phyloP scores from a whole-genome alignment of 2,329 filamentous ascomycete genomes.

The Botrytis cinerea region DNA sequence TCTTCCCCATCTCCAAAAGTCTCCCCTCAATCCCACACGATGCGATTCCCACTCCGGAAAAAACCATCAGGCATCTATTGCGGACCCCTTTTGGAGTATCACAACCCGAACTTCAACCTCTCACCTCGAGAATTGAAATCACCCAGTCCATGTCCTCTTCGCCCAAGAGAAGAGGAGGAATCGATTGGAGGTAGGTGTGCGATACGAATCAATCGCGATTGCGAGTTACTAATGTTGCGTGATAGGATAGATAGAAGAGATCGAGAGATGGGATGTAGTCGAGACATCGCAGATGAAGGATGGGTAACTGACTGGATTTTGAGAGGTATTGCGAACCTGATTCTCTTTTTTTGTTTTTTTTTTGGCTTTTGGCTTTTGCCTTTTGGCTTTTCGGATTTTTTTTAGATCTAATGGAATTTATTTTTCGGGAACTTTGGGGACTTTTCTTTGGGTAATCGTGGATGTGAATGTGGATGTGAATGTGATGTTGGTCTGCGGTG shows the following conservation, averaged over 20 bases:
- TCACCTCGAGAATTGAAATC: background rate
- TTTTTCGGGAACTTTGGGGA: background rate
- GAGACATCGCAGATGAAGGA: background rate
- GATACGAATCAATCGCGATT: background rate
- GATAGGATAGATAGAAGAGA: background rate
- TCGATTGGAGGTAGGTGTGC: background rate
- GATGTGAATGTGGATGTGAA: background rate
- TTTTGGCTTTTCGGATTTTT: background rate
- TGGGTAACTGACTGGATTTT: background rate
- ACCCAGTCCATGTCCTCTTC: background rate
- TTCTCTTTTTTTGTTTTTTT: background rate
- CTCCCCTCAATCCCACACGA: background rate
- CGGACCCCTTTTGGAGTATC: background rate
- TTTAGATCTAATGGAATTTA: background rate
- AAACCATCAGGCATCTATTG: too few species aligned
- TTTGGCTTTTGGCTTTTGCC: background rate
- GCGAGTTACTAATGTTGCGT: background rate
- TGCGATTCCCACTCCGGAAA: background rate
- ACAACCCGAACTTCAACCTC: background rate
- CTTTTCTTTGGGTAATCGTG: background rate
- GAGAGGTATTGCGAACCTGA: background rate
- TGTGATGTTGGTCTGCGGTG: too few species aligned
- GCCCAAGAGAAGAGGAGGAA: fast-evolving
- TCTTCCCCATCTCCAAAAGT: background rate
- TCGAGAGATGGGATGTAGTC: constrained; percentile 6